A percentile compares a stretch with the other conserved stretches of the same genome.
Evolutionary conservation across 164 flowering plant species (phyloP).

Genomic region (Tinospora cordifolia): DNA sequence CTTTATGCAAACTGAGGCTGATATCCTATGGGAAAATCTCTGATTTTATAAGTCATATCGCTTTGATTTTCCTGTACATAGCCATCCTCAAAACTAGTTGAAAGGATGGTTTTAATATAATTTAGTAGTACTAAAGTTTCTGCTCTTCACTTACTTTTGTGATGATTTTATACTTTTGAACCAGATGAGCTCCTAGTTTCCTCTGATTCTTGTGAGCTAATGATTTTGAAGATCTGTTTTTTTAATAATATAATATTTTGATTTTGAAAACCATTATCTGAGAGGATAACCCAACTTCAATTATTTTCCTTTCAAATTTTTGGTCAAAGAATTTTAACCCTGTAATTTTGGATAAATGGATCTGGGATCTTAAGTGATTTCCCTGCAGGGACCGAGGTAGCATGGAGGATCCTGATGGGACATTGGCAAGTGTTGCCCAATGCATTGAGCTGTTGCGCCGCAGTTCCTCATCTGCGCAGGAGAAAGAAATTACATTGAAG

Average conservation of each 20-base stretch:
- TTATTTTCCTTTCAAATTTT: background rate
- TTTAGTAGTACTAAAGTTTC: no score
- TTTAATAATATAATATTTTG: background rate
- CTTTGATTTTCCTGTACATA: background rate
- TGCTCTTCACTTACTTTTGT: no score
- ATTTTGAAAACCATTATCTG: background rate
- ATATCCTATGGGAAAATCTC: background rate
- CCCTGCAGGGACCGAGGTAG: conserved; percentile 66
- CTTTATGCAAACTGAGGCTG: background rate
- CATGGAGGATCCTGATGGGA: conserved; percentile 98
- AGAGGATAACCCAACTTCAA: background rate
- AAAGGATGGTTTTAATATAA: no score
- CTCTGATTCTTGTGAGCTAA: background rate
- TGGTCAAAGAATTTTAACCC: background rate
- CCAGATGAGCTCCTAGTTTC: no score
- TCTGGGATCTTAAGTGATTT: conserved; percentile 3
- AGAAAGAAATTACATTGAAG: conserved; percentile 69
- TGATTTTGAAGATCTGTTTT: background rate
- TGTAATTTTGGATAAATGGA: background rate
- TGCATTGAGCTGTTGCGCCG: conserved; percentile 91
- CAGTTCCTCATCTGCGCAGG: conserved; percentile 68
- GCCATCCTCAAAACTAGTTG: no score
- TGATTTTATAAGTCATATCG: background rate
- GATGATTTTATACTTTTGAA: no score
- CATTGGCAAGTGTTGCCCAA: conserved; percentile 94